These are phyloP conservation scores for Penicillium subrubescens DNA, from an alignment of 495 filamentous ascomycete species.

Conservation along the genomic window DNA sequence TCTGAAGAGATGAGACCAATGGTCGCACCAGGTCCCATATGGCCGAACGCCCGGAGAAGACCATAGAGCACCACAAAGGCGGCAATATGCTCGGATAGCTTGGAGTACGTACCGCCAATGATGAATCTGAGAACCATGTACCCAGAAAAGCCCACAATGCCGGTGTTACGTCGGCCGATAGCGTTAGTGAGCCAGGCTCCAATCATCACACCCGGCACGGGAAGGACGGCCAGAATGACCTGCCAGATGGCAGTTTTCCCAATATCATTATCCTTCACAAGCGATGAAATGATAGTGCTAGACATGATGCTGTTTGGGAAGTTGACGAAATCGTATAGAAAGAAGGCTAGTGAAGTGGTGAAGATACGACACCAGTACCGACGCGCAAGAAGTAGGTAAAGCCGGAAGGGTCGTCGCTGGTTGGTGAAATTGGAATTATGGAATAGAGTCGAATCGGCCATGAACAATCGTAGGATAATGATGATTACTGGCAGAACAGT, in stretches of 20 bases:
- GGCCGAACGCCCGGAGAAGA: conserved; percentile 37
- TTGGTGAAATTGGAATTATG: conserved; percentile 33
- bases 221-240: conserved; percentile 37
- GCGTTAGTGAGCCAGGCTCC: conserved; percentile 38
- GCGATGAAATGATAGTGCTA: conserved; percentile 40
- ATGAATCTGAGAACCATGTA: conserved; percentile 40
- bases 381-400: conserved; percentile 31
- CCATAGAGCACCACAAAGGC: conserved; percentile 43
- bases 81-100: conserved; percentile 33
- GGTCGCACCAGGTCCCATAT: conserved; percentile 41
- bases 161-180: conserved; percentile 36
- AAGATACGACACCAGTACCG: conserved; percentile 35
- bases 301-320: conserved; percentile 44
- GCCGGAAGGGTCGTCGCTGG: conserved; percentile 19
- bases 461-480: conserved; percentile 34
- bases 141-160: conserved; percentile 36
- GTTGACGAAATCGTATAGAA: conserved; percentile 43
- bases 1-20: conserved; percentile 40
- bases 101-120: conserved; percentile 34
- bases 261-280: conserved; percentile 35
- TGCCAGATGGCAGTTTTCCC: conserved; percentile 41
- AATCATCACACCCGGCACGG: conserved; percentile 38
- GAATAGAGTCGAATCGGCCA: conserved; percentile 38
- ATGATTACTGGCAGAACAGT: conserved; percentile 35
- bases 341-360: conserved; percentile 38